Evolutionary conservation across 352 stramenopile genomes (phyloP), one percentile per base, ranked within the genome.

Genomic region (Globisporangium irregulare): DNA sequence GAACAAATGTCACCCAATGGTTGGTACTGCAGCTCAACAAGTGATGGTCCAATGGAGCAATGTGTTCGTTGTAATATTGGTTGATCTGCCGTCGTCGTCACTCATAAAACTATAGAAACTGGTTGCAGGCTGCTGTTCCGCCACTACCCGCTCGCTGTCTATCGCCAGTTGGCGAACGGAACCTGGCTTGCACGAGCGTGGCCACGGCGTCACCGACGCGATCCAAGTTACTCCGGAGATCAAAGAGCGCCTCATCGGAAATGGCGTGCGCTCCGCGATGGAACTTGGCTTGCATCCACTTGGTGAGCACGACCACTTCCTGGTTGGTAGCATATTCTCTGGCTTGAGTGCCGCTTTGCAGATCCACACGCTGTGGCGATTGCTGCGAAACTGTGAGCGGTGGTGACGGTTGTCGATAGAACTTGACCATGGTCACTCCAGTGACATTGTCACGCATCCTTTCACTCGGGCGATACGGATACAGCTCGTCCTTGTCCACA

Each of bases 271-370:
- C 25, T 27, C 25, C 25, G 36, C 18, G 36, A 4, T 62, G 75
- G 20, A 85, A 66, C 24, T 62, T 73, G 27, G 62, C 73, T 15
- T 77, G 67, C 8, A 69, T 73, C 77, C 77, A 85, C 20, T 68
- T 54, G 10, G 70, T 79, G n/a, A 85, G 59, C n/a, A 85, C 77
- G 12, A 85, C 64, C 15, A 69, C 57, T 10, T 55, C 43, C 29
- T 66, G 51, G 9, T 15, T 34, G 29, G 29, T 34, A 34, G 29
- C 3, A 63, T 0, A 9, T 38, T 38, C 38, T 15, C 4, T 27
- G 5, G 18, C 25, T 24, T 14, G 34, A 10, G 14, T 1, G 8
- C 14, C 12, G 34, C 34, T 14, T 41, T 41, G 34, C 34, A 41
- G 34, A 41, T 41, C 34, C 34, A 12, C 3, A 34, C 29, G 36